Base-by-base conservation (phyloP, 1,284 basidiomycete species). In the Ganoderma sp. region DNA sequence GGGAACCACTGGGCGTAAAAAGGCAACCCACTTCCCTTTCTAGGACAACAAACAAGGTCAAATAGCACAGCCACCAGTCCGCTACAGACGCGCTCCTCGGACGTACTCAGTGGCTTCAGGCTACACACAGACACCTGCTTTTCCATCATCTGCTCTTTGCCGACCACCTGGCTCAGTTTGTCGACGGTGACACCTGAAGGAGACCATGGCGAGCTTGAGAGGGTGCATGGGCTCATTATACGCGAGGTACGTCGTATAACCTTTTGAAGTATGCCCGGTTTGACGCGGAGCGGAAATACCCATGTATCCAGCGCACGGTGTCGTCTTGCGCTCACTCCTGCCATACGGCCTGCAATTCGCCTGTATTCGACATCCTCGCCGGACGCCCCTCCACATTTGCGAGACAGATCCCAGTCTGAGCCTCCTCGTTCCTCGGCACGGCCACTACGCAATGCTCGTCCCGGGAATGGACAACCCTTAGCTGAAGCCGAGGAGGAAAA, bases 401-500 rank as follows among this genome's bases (percentile, higher is more conserved):
- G 22, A 43, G 58, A 41, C n/a, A 39, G 37, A 15, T 28, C 58
- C 12, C 19, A 14, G 39, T 5, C 22, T n/a, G 39, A 41, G 10
- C 14, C 22, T 28, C 14, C 12, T 17, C 58, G 39, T 15, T 25
- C 58, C 22, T 5, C 9, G 5, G 10, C n/a, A 28, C 58, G n/a
- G 17, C 19, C 10, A 10, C 19, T 22, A 22, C 37, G 37, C 41
- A 25, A 28, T 60, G 58, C 41, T 25, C n/a, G 22, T 14, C 12
- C 17, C 58, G 22, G 41, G 22, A 42, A 14, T 39, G n/a, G 15
- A 5, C 14, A 10, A 22, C 37, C n/a, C 8, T 6, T 39, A 28
- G 22, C 6, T 12, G 41, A 61, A 5, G 32, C 15, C 28, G 54
- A 63, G 5, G 54, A 66, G 15, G 32, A 65, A 6, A 60, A 69